Evolutionary conservation across 148 eudicot genomes (phyloP).

Genomic region (Silene conica): DNA sequence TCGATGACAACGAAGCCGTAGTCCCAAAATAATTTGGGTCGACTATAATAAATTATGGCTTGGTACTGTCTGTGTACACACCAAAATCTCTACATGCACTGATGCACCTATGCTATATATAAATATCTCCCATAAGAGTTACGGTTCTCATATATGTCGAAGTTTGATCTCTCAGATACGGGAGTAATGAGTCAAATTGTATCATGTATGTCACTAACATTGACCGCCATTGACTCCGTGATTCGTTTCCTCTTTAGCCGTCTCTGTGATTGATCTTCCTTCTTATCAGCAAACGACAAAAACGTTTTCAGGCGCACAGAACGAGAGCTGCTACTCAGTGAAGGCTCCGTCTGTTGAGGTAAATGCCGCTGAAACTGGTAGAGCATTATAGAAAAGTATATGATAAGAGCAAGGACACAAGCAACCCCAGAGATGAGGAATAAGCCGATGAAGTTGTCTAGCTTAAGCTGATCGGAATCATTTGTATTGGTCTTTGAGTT

Average conservation of each 20-base stretch:
- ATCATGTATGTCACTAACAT: constrained; percentile 7
- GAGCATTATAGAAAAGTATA: constrained; percentile 29
- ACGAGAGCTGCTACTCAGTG: constrained; percentile 26
- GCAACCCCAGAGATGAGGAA: constrained; percentile 24
- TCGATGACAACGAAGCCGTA: neutral
- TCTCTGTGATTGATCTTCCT: constrained; percentile 31
- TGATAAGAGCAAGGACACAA: constrained; percentile 25
- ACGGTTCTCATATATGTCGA: constrained; percentile 6
- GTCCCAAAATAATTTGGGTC: neutral
- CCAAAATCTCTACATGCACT: constrained; percentile 8
- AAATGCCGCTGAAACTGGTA: constrained; percentile 22
- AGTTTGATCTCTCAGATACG: constrained; percentile 1
- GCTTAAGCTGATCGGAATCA: constrained; percentile 31
- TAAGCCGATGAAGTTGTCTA: constrained; percentile 29
- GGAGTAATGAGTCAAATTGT: constrained; percentile 18
- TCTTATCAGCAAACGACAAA: constrained; percentile 37
- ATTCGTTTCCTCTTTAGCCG: constrained; percentile 36
- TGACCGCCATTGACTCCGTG: constrained; percentile 11
- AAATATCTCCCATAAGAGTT: neutral
- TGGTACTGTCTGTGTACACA: neutral
- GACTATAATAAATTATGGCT: neutral
- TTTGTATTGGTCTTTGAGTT: neutral
- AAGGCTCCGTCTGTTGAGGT: constrained; percentile 26
- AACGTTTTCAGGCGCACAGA: constrained; percentile 27
- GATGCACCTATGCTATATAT: neutral